Conservation (phyloP, 306 rosid species). For the Vigna mungo region DNA sequence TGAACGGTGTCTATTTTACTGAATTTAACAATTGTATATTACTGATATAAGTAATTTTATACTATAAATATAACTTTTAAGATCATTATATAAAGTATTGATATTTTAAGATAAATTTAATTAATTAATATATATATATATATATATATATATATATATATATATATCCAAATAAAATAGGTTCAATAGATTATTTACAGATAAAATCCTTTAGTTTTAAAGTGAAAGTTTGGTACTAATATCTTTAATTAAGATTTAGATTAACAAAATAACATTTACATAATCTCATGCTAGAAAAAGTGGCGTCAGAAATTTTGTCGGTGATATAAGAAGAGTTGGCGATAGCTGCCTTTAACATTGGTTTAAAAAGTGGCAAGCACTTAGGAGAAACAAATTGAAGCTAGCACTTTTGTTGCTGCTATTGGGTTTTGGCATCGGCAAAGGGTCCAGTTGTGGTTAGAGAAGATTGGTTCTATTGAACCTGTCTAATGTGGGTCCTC, state of each 20-base stretch:
- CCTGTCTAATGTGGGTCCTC: no score
- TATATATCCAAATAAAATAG: no score
- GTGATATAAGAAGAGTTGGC: neutral
- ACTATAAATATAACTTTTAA: no score
- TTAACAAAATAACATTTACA: no score
- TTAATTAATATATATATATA: no score
- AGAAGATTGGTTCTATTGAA: constrained; percentile 78
- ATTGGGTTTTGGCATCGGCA: constrained; percentile 73
- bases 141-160: no score
- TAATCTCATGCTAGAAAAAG: neutral
- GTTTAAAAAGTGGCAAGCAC: constrained; percentile 86
- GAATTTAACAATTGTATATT: no score
- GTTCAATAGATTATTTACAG: no score
- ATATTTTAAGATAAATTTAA: no score
- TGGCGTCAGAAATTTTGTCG: neutral
- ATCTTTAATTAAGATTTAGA: neutral
- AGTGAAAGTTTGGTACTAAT: neutral
- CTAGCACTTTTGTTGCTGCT: constrained; percentile 85
- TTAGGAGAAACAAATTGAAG: constrained; percentile 67
- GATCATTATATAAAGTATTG: no score
- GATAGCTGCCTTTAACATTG: constrained; percentile 67
- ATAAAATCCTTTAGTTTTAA: neutral
- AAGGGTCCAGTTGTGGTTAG: constrained; percentile 79
- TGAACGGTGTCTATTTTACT: no score
- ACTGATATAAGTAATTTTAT: no score